Conservation (phyloP, 1,139 yeast species). For the Meyerozyma sp. region DNA sequence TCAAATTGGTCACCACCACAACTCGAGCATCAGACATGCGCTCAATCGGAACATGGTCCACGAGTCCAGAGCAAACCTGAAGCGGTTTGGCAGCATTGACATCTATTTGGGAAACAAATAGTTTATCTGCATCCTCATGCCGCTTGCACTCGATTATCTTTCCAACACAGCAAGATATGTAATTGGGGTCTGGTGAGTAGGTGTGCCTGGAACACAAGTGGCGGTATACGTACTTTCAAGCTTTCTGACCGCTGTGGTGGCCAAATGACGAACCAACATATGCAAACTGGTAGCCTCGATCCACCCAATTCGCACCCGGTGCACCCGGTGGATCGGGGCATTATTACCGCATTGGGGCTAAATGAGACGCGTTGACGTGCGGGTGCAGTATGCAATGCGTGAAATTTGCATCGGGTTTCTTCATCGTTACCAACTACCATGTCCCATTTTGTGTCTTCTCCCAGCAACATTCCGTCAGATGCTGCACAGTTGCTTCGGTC, state of each 20-base stretch:
- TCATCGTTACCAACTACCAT: conserved; percentile 10
- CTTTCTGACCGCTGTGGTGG: background rate
- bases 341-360: background rate
- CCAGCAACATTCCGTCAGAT: conserved; percentile 42
- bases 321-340: background rate
- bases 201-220: background rate
- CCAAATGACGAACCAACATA: background rate
- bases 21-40: conserved; percentile 45
- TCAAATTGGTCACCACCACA: conserved; percentile 54
- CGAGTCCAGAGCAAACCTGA: conserved; percentile 57
- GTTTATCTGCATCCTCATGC: conserved; percentile 50
- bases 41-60: conserved; percentile 42
- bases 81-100: conserved; percentile 13
- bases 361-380: conserved; percentile 1
- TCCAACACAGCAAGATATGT: conserved; percentile 39
- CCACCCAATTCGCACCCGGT: background rate
- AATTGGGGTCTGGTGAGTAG: conserved; percentile 10
- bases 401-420: background rate
- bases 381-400: background rate
- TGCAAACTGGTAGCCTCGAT: background rate
- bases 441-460: conserved; percentile 45
- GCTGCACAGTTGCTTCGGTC: conserved; percentile 39
- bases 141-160: conserved; percentile 31
- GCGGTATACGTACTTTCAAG: background rate
- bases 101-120: conserved; percentile 47